A percentile compares a stretch with the other conserved stretches of the same genome.
Evolutionary conservation across 768 basidiomycete species (phyloP).

Genomic region (Hygrophorus pudorinus): DNA sequence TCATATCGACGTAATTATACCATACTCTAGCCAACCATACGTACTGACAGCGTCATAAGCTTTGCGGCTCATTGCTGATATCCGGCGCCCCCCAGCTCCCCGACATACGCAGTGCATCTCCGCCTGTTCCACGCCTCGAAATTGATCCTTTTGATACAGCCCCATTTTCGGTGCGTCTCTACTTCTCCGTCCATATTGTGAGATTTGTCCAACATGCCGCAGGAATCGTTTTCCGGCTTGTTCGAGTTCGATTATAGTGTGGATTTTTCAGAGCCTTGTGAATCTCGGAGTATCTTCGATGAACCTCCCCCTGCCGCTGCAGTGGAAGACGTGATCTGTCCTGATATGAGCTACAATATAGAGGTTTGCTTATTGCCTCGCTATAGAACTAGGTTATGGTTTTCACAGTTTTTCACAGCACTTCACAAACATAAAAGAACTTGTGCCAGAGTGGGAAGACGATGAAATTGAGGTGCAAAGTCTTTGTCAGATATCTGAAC

Average conservation of each 20-base stretch:
- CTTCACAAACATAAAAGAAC: constrained; percentile 29
- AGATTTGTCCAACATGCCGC: background rate
- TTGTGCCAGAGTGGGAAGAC: constrained; percentile 36
- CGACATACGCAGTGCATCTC: background rate
- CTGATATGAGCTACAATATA: constrained; percentile 20
- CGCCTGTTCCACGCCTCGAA: constrained; percentile 3
- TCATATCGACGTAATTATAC: no score
- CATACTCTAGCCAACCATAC: no score
- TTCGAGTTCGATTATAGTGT: constrained; percentile 12
- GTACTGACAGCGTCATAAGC: no score
- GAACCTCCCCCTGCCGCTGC: background rate
- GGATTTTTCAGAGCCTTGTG: background rate
- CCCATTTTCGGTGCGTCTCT: constrained; percentile 17
- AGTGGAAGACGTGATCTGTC: background rate
- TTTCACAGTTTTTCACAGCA: constrained; percentile 19
- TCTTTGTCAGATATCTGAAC: background rate
- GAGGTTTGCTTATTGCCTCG: constrained; percentile 13
- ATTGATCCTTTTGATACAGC: constrained; percentile 12
- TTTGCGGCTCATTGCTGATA: background rate
- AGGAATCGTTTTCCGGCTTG: constrained; percentile 24
- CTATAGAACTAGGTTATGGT: background rate
- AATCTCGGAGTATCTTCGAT: background rate
- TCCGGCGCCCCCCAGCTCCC: background rate
- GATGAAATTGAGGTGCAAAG: constrained; percentile 38
- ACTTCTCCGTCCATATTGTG: background rate